Base-by-base conservation (phyloP, 1,284 basidiomycete species). In the Salmacisia buchloeana region DNA sequence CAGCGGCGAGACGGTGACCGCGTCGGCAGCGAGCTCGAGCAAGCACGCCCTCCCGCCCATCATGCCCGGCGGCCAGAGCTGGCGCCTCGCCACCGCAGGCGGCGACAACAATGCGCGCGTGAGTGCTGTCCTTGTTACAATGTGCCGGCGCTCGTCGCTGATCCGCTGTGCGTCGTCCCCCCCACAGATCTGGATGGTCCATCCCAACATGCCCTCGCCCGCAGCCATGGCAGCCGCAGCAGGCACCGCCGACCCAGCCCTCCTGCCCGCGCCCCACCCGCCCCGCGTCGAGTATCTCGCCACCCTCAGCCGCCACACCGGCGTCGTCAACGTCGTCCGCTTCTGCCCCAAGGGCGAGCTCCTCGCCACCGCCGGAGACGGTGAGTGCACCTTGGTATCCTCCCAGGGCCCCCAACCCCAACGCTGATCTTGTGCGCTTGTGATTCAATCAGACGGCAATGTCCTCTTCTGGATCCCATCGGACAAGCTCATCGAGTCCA, bases 81-180 rank as follows among this genome's bases (percentile, higher is more conserved):
- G 96, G 83, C 85, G 90, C 68, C 83, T 98, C 9, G 94, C 94
- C 0, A 97, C 96, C 0, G 93, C 89, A 10, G 94, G 94, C 54
- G 94, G 94, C 76, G 94, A 99, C 80, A 97, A 94, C 79, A 90
- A 94, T 83, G 92, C 97, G 74, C 84, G 94, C 79, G 93, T 97
- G 75, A 81, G 90, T 86, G 33, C 52, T 59, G 33, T 58, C 45
- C 58, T 45, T 27, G 65, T 62, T 60, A 49, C 58, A 52, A 60
- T 36, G 65, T 46, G 60, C 62, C 58, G n/a, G n/a, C n/a, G n/a
- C n/a, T n/a, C n/a, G n/a, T n/a, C n/a, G n/a, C n/a, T n/a, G 46
- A 52, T 52, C 46, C 10, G 9, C 10, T 52, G 23, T 25, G 31
- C 31, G 31, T n/a, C 23, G 23, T 52, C 9, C 31, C 9, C 46